phyloP scores from a whole-genome alignment of 352 stramenopile genomes.

The Peronospora belbahrii region DNA sequence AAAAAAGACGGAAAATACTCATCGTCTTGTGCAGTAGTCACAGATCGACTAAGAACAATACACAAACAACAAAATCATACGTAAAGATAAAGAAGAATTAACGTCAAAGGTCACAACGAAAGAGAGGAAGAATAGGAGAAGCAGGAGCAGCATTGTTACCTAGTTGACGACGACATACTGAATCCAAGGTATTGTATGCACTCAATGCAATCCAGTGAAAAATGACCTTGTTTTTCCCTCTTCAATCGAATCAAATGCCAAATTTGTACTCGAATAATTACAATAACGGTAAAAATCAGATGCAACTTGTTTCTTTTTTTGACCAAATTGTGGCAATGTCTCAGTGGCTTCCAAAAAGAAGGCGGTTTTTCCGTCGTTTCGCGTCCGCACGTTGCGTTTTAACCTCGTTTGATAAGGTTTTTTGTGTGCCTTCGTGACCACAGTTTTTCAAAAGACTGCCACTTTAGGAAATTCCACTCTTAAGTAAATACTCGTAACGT shows the following conservation, averaged over 20 bases:
- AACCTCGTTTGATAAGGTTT: slow-evolving; percentile 14
- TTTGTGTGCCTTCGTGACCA: background rate
- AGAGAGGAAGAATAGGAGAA: background rate
- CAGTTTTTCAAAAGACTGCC: slow-evolving; percentile 11
- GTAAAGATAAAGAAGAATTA: no score
- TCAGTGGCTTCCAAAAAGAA: slow-evolving; percentile 9
- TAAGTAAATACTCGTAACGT: no score
- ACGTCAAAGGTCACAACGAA: background rate
- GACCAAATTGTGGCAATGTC: background rate
- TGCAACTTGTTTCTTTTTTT: background rate
- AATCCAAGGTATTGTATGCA: no score
- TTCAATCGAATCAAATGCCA: no score
- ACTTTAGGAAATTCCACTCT: no score
- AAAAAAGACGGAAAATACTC: slow-evolving; percentile 74
- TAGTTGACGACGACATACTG: no score
- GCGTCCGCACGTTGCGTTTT: slow-evolving; percentile 20
- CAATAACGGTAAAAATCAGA: no score
- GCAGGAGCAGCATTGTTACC: no score
- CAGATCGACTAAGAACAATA: slow-evolving; percentile 8
- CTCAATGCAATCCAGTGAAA: no score
- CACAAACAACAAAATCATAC: no score
- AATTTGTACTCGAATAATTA: no score
- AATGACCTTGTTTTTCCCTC: no score
- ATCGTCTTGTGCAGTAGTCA: slow-evolving; percentile 39
- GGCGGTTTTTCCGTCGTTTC: slow-evolving; percentile 17